Conservation (phyloP, 805 yeast species). For the Ogataea minuta region DNA sequence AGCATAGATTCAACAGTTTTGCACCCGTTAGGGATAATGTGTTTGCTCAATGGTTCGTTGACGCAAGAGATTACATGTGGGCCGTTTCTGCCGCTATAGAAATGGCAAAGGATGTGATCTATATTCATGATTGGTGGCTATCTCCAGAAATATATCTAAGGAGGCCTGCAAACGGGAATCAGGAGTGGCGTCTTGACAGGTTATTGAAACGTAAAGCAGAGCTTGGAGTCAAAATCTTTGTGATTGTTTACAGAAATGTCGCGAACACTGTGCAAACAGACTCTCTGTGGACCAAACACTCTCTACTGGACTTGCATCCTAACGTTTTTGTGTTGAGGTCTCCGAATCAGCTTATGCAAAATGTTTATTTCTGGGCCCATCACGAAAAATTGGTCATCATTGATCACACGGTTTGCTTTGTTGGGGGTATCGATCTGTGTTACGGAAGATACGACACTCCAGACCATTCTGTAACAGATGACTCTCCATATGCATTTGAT, state of each 20-base stretch:
- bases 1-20: constrained; percentile 80
- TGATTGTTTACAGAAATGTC: constrained; percentile 89
- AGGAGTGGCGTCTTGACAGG: constrained; percentile 89
- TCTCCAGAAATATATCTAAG: constrained; percentile 91
- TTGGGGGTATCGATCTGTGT: constrained; percentile 96
- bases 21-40: constrained; percentile 87
- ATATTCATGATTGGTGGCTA: constrained; percentile 98
- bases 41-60: constrained; percentile 96
- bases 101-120: constrained; percentile 90
- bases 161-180: constrained; percentile 93
- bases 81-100: constrained; percentile 88
- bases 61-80: constrained; percentile 91
- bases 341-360: constrained; percentile 91
- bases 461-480: constrained; percentile 88
- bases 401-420: constrained; percentile 84
- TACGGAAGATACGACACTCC: constrained; percentile 97
- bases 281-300: constrained; percentile 91
- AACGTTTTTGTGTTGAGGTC: constrained; percentile 90
- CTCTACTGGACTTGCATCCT: constrained; percentile 77
- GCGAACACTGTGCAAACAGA: constrained; percentile 92
- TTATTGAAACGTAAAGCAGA: constrained; percentile 85
- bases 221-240: constrained; percentile 91
- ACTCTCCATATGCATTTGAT: constrained; percentile 38
- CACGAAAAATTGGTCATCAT: constrained; percentile 89
- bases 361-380: constrained; percentile 97